phyloP scores from a whole-genome alignment of 331 rosid species.

The Rhamnella rubrinervis region DNA sequence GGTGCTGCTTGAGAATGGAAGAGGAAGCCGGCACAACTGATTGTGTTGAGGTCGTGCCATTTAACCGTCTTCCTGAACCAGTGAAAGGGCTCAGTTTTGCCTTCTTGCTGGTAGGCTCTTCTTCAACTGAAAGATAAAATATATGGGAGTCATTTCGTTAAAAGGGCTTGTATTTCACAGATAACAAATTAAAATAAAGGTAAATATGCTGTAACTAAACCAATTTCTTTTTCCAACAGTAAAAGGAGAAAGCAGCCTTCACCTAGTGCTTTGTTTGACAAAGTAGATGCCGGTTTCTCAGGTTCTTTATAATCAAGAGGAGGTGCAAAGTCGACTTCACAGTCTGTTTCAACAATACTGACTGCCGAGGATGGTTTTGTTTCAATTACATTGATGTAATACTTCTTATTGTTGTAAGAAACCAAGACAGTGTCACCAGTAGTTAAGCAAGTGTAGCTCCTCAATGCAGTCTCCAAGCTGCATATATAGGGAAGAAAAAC shows the following conservation, averaged over 20 bases:
- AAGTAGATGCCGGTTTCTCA: constrained; percentile 24
- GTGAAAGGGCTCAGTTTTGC: constrained; percentile 39
- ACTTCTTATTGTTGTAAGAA: constrained; percentile 49
- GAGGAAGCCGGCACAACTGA: constrained; percentile 33
- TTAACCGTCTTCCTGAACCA: constrained; percentile 50
- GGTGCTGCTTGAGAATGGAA: constrained; percentile 24
- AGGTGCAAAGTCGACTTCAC: constrained; percentile 56
- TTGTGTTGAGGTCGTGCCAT: constrained; percentile 40
- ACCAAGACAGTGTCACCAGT: constrained; percentile 56
- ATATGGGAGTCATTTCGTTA: background rate
- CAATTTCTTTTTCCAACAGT: background rate
- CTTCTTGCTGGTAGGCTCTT: constrained; percentile 33
- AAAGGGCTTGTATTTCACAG: background rate
- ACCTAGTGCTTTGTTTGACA: constrained; percentile 20
- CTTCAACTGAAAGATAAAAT: constrained; percentile 38
- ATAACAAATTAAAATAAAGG: background rate
- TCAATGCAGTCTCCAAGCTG: constrained; percentile 52
- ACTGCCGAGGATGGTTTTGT: constrained; percentile 48
- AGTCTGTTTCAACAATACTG: constrained; percentile 50
- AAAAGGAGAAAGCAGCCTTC: constrained; percentile 23
- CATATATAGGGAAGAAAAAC: constrained; percentile 5
- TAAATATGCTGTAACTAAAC: background rate
- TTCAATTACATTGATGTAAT: constrained; percentile 50
- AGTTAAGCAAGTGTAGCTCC: constrained; percentile 58
- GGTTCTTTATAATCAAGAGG: constrained; percentile 58